phyloP scores from a whole-genome alignment of 2,329 filamentous ascomycete species.

The Pseudogymnoascus sp. region DNA sequence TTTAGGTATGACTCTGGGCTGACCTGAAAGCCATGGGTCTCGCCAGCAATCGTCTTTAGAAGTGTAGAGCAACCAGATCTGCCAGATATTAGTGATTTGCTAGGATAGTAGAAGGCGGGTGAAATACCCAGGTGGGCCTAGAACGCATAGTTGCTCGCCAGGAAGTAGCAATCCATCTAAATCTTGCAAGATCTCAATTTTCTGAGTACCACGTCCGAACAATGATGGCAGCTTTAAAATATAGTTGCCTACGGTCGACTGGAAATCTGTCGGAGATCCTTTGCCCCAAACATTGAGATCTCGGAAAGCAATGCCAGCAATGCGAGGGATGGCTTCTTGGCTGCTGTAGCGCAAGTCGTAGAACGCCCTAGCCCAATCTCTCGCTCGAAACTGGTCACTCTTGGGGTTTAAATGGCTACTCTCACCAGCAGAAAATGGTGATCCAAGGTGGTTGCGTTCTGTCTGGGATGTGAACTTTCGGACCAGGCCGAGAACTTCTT shows the following conservation, averaged over 20 bases:
- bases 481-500: neutral
- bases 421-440: neutral
- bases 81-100: constrained; percentile 1
- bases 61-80: constrained; percentile 70
- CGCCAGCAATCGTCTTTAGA: constrained; percentile 74
- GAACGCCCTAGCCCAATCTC: constrained; percentile 11
- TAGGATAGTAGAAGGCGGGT: neutral
- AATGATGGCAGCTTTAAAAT: constrained; percentile 1
- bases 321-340: constrained; percentile 14
- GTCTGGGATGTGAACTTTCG: neutral
- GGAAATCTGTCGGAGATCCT: constrained; percentile 21
- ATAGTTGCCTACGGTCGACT: constrained; percentile 23
- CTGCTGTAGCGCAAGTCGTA: neutral
- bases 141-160: constrained; percentile 68
- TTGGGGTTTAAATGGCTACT: neutral
- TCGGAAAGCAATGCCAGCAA: constrained; percentile 19
- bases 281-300: constrained; percentile 21
- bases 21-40: constrained; percentile 71
- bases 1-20: constrained; percentile 67
- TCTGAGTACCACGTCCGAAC: constrained; percentile 3
- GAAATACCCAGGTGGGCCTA: constrained; percentile 53
- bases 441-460: neutral
- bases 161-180: constrained; percentile 61
- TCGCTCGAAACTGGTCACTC: neutral
- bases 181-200: constrained; percentile 56